Conservation (phyloP, 2,329 filamentous ascomycete species). For the Talaromyces sp. region DNA sequence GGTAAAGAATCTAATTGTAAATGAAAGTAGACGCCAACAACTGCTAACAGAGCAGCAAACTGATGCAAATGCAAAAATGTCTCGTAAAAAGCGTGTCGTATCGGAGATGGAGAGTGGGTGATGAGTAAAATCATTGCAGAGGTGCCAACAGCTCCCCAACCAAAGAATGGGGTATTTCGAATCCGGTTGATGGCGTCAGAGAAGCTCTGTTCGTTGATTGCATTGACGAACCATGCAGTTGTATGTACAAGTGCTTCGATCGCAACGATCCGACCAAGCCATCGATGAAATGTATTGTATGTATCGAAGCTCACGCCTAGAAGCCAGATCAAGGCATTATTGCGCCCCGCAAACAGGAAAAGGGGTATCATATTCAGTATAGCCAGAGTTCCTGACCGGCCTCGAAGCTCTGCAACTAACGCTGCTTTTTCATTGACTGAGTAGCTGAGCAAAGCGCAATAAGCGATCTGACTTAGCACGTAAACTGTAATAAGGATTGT, state of each 20-base stretch:
- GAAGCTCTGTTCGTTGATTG: conserved; percentile 37
- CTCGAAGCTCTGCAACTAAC: conserved; percentile 76
- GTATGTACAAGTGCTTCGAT: conserved; percentile 69
- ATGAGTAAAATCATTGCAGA: conserved; percentile 39
- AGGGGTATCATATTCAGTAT: conserved; percentile 90
- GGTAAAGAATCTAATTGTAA: conserved; percentile 41
- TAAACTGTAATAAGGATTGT: conserved; percentile 66
- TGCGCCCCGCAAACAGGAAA: conserved; percentile 81
- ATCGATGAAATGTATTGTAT: conserved; percentile 85
- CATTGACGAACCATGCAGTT: conserved; percentile 72
- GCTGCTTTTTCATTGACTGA: conserved; percentile 45
- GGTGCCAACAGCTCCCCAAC: conserved; percentile 45
- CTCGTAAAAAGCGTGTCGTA: conserved; percentile 47
- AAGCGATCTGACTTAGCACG: conserved; percentile 69
- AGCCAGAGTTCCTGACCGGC: conserved; percentile 77
- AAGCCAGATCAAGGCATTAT: conserved; percentile 82
- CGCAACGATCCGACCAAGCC: conserved; percentile 75
- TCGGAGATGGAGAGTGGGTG: conserved; percentile 43
- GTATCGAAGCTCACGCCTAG: conserved; percentile 92
- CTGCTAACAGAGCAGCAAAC: conserved; percentile 40
- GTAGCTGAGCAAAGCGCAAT: conserved; percentile 56
- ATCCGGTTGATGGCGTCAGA: conserved; percentile 34
- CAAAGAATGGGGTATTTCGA: conserved; percentile 39
- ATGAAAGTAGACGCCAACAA: conserved; percentile 46
- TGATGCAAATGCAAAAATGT: conserved; percentile 49